Evolutionary conservation across 129 eudicot genomes (phyloP).

Genomic region (Dittrichia graveolens): DNA sequence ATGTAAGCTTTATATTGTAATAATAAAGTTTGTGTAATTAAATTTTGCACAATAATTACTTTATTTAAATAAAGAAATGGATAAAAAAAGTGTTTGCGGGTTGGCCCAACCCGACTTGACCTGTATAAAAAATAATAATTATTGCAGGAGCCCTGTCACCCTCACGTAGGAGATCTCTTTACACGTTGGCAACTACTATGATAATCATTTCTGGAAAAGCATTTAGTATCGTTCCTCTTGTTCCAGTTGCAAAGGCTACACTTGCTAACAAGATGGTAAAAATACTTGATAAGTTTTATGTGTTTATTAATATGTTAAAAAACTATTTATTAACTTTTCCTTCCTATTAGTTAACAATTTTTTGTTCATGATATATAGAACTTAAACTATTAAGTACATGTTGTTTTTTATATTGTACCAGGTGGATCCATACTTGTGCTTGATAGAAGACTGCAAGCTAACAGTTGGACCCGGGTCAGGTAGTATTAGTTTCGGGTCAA

Average conservation of each 20-base stretch:
- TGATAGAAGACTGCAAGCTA: constrained; percentile 78
- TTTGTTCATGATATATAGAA: background rate
- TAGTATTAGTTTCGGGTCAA: constrained; percentile 60
- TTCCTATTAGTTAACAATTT: background rate
- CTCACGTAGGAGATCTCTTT: constrained; percentile 88
- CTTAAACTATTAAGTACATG: background rate
- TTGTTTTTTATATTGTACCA: constrained; percentile 33
- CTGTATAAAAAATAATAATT: background rate
- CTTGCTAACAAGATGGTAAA: constrained; percentile 65
- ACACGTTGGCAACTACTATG: constrained; percentile 79
- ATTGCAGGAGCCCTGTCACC: constrained; percentile 72
- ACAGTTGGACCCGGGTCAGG: constrained; percentile 46
- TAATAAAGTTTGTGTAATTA: background rate
- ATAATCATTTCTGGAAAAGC: constrained; percentile 81
- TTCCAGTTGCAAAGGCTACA: constrained; percentile 59
- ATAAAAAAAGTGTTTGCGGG: no score
- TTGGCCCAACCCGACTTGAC: no score
- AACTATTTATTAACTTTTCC: background rate
- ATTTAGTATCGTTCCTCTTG: constrained; percentile 66
- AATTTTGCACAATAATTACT: no score
- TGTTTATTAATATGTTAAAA: constrained; percentile 1
- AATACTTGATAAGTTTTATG: constrained; percentile 1
- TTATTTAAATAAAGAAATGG: no score
- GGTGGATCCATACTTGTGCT: constrained; percentile 78
- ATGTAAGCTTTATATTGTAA: background rate